Base-by-base conservation (phyloP, 768 basidiomycete genomes). In the Leucocoprinus sp. region DNA sequence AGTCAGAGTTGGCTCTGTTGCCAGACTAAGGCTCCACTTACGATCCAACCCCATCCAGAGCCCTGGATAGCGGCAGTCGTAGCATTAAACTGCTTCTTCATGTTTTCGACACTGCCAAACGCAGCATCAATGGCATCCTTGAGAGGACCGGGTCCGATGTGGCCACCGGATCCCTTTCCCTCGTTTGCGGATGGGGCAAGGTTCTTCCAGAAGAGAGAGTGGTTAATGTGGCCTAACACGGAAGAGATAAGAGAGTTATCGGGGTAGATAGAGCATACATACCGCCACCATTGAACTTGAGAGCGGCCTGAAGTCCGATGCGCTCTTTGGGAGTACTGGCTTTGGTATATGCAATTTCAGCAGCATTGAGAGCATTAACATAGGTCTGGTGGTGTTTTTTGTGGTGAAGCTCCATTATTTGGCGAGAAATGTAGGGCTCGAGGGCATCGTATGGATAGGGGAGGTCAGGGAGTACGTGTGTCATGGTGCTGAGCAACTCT, bases 261-360 rank as follows among this genome's bases (percentile, higher is more conserved):
- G 28, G 11, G 37, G 15, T 40, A 33, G 34, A 24, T 37, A 48
- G 36, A 23, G 18, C n/a, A 8, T 7, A 8, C 34, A 14, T 42
- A 78, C 91, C 90, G 57, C 93, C 93, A n/a, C 93, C 93, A 63
- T 96, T 95, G 68, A 98, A 99, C 68, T 92, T 97, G 60, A 99
- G 70, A 7, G 95, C 93, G 11, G 84, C 68, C 63, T 97, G 95
- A 14, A 98, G 76, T 2, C 75, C 75, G 62, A 99, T 95, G 52
- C 74, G 69, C 55, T 84, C 82, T 60, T 82, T 82, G 43, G 80
- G 73, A 29, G 84, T 78, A 14, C 70, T 58, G 3, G 81, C 61
- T 51, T 79, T 79, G 22, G 74, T 68, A 58, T 88, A 90, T n/a
- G 80, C 65, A 54, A 88, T 84, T 60, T 95, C 91, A 2, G 95